phyloP scores from a whole-genome alignment of 768 basidiomycete species.

The Naematelia aurantialba region DNA sequence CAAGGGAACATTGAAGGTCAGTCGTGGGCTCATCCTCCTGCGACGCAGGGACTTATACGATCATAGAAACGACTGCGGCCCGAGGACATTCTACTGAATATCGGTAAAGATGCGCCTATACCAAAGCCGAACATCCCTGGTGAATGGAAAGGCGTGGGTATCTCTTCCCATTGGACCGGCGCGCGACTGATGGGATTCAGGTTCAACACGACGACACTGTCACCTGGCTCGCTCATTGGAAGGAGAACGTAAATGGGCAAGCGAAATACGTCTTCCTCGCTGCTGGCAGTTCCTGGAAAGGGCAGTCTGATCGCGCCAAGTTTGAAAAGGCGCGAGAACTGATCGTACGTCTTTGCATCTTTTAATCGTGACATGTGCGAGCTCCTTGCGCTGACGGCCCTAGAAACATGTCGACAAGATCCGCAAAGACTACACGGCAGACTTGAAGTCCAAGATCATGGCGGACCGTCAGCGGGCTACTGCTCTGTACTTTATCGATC shows the following conservation, averaged over 20 bases:
- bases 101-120: slow-evolving; percentile 67
- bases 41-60: background rate
- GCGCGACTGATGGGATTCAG: slow-evolving; percentile 12
- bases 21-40: slow-evolving; percentile 9
- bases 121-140: slow-evolving; percentile 91
- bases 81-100: slow-evolving; percentile 94
- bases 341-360: slow-evolving; percentile 60
- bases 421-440: slow-evolving; percentile 76
- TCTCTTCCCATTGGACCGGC: background rate
- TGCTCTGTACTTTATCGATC: slow-evolving; percentile 98
- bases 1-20: slow-evolving; percentile 89
- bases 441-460: slow-evolving; percentile 87
- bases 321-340: slow-evolving; percentile 97
- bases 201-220: slow-evolving; percentile 82
- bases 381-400: background rate
- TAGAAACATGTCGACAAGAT: slow-evolving; percentile 89
- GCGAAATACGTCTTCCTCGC: slow-evolving; percentile 98
- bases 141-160: slow-evolving; percentile 74
- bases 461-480: slow-evolving; percentile 95
- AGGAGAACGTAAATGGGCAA: slow-evolving; percentile 92
- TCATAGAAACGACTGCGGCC: slow-evolving; percentile 76
- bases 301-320: slow-evolving; percentile 94
- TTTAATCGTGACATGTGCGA: background rate
- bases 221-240: slow-evolving; percentile 99
- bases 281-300: slow-evolving; percentile 94